These are phyloP conservation scores for Gomphus bonarii DNA, from an alignment of 1,284 basidiomycete genomes.

Conservation along the genomic window DNA sequence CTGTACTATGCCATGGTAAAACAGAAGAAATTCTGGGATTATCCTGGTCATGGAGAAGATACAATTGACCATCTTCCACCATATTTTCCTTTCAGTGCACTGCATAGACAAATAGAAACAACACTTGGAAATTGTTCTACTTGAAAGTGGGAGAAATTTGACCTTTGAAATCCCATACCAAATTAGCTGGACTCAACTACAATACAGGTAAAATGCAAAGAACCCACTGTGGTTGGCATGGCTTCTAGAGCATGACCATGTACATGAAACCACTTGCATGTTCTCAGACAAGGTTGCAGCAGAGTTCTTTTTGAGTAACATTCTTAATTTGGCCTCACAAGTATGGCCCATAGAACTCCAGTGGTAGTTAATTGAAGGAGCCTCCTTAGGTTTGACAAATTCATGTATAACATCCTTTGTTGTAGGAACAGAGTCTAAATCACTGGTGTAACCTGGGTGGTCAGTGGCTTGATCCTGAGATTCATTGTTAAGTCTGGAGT, in stretches of 20 bases:
- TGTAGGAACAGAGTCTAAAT: neutral
- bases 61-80: no score
- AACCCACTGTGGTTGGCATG: neutral
- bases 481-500: no score
- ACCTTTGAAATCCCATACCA: neutral
- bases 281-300: neutral
- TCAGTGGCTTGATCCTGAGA: no score
- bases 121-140: neutral
- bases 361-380: no score
- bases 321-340: neutral
- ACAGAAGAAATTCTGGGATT: neutral
- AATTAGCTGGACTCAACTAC: neutral
- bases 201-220: neutral
- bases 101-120: neutral
- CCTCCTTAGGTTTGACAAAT: no score
- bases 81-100: neutral
- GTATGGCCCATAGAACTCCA: neutral
- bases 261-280: neutral
- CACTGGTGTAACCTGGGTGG: neutral
- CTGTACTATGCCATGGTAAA: neutral
- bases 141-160: neutral
- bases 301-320: neutral
- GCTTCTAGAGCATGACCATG: neutral
- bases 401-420: no score
- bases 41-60: neutral